These are phyloP conservation scores for Neltuma alba DNA, from an alignment of 306 rosid genomes.

Conservation along the genomic window DNA sequence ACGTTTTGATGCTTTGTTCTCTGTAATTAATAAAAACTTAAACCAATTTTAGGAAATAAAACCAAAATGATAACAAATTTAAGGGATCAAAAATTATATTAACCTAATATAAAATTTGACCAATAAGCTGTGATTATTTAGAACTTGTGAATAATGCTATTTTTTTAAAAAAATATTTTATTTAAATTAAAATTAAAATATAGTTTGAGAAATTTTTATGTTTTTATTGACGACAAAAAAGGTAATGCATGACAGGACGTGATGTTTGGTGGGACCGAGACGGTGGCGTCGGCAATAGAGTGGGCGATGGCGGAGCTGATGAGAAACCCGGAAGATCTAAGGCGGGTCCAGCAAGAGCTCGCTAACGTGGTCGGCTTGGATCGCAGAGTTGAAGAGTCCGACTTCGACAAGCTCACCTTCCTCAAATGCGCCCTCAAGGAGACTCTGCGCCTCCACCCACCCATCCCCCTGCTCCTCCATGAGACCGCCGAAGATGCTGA, in stretches of 20 bases:
- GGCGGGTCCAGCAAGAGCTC: constrained; percentile 63
- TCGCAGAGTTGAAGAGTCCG: constrained; percentile 60
- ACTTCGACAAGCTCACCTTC: constrained; percentile 54
- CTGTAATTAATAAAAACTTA: too few species aligned
- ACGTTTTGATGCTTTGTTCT: too few species aligned
- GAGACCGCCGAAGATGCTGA: constrained; percentile 68
- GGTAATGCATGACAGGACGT: constrained; percentile 55
- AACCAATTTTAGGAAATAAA: too few species aligned
- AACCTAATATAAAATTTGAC: background rate
- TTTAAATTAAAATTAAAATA: too few species aligned
- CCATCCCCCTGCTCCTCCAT: constrained; percentile 81
- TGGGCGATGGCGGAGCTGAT: constrained; percentile 79
- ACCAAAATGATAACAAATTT: too few species aligned
- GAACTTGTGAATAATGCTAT: too few species aligned
- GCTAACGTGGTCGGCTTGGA: constrained; percentile 59
- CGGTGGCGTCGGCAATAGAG: constrained; percentile 85
- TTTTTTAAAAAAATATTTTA: too few species aligned
- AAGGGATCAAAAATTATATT: too few species aligned
- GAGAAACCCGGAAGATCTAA: constrained; percentile 60
- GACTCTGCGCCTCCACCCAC: constrained; percentile 79
- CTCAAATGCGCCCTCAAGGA: constrained; percentile 65
- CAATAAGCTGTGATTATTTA: too few species aligned
- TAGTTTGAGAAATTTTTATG: too few species aligned
- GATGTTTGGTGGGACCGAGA: constrained; percentile 92
- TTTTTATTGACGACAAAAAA: background rate